Conservation (phyloP, 768 basidiomycete species). For the Hemileccinum impolitum region DNA sequence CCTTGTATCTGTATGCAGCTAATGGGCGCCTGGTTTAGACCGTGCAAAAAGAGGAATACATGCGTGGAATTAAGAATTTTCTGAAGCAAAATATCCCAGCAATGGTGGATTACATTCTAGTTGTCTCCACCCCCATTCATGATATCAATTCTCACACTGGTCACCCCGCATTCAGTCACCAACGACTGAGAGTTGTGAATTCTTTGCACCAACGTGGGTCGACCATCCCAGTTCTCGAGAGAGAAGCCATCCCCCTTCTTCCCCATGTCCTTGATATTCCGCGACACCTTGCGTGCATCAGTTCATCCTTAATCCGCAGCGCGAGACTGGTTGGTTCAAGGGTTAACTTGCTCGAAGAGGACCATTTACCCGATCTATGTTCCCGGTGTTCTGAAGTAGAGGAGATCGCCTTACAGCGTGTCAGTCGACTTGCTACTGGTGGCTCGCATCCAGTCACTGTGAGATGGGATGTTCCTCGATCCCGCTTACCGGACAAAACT, state of each 20-base stretch:
- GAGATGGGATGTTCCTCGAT: conserved; percentile 17
- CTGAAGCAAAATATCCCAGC: conserved; percentile 56
- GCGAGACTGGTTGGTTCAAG: conserved; percentile 42
- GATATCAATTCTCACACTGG: conserved; percentile 27
- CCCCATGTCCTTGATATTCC: conserved; percentile 78
- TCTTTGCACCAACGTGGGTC: conserved; percentile 55
- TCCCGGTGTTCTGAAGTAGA: conserved; percentile 66
- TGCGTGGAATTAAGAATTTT: conserved; percentile 75
- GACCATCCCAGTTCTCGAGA: conserved; percentile 53
- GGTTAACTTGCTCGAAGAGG: conserved; percentile 29
- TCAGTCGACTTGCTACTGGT: conserved; percentile 51
- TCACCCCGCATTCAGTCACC: conserved; percentile 39
- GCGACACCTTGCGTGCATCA: conserved; percentile 71
- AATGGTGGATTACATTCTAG: conserved; percentile 77
- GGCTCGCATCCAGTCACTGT: conserved; percentile 11
- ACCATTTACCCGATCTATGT: conserved; percentile 53
- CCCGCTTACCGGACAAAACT: background rate
- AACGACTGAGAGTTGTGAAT: conserved; percentile 52
- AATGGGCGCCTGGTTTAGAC: conserved; percentile 34
- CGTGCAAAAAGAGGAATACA: conserved; percentile 76
- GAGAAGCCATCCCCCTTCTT: conserved; percentile 68
- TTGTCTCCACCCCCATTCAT: conserved; percentile 58
- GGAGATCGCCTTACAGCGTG: conserved; percentile 61
- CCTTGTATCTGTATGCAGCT: conserved; percentile 1
- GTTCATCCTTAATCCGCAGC: conserved; percentile 71